Evolutionary conservation across 2,329 filamentous ascomycete species (phyloP), one percentile per base, ranked within the genome.

Genomic region (Penicillium sp.): DNA sequence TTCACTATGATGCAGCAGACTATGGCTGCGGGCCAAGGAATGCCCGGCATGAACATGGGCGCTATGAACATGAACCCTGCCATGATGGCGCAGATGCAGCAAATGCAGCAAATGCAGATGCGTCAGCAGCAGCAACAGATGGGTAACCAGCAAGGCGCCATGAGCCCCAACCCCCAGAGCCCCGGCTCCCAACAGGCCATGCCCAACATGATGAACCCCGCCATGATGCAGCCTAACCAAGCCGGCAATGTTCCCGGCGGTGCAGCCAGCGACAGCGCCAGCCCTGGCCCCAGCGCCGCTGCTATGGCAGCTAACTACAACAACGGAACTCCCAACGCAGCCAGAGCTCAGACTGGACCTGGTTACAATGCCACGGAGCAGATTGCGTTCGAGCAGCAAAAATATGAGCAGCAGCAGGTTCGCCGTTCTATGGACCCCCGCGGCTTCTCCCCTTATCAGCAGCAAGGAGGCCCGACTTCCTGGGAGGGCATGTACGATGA

Each of bases 401-500:
- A 91, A 72, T 90, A 90, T 70, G 86, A 89, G 65, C 84, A 87
- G 59, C 88, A 86, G 68, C 80, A 86, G 70, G 78, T 78, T 60
- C 80, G 81, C 58, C 83, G 81, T 52, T 74, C 71, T 74, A 78
- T 74, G 42, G 73, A 75, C 18, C 71, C 69, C 49, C 72, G 74
- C 11, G 69, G 61, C 16, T 74, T 74, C 67, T 67, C 74, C 51
- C 70, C 74, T 36, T 75, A 77, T 57, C 71, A 80, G 71, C 66
- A 80, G 71, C 66, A 81, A 53, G 85, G 84, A 41, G 85, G 85
- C 14, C 88, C 88, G n/a, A 90, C 89, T 23, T 92, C 88, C 38
- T 97, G 92, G 91, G 93, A 97, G 72, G 93, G 93, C 67, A 96
- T 96, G 91, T 97, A 97, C 72, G 93, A 97, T 70, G 93, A 97